Evolutionary conservation across 768 basidiomycete genomes (phyloP).

Genomic region (Floccularia luteovirens): DNA sequence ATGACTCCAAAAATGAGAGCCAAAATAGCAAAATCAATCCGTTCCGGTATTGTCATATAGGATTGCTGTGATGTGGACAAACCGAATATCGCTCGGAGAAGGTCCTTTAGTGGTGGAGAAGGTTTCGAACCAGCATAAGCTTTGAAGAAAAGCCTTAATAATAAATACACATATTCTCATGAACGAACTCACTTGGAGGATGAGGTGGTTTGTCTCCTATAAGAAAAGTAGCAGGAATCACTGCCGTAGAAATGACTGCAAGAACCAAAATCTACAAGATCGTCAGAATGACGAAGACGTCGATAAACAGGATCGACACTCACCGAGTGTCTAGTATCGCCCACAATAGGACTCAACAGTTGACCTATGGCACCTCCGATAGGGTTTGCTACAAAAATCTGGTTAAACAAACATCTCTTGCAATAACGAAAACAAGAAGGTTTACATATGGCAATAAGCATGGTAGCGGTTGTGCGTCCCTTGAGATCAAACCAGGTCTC

Average conservation of each 20-base stretch:
- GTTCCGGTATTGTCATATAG: constrained; percentile 57
- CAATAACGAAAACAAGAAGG: not conserved
- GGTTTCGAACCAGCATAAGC: constrained; percentile 64
- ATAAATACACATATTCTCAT: not conserved
- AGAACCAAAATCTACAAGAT: constrained; percentile 53
- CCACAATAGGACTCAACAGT: constrained; percentile 58
- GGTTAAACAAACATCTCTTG: not conserved
- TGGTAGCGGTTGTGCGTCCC: constrained; percentile 72
- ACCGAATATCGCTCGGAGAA: constrained; percentile 49
- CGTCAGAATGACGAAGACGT: too few relatives aligned
- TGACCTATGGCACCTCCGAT: constrained; percentile 70
- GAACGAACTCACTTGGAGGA: constrained; percentile 60
- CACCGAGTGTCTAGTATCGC: constrained; percentile 51
- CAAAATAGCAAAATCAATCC: constrained; percentile 63
- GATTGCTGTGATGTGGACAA: constrained; percentile 29
- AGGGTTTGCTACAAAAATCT: constrained; percentile 48
- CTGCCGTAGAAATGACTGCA: constrained; percentile 62
- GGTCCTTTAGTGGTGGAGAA: constrained; percentile 43
- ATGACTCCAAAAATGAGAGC: constrained; percentile 54
- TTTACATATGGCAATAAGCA: constrained; percentile 45
- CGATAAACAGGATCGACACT: constrained; percentile 10
- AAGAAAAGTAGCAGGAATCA: constrained; percentile 49
- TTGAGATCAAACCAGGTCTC: constrained; percentile 78
- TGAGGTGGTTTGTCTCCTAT: constrained; percentile 58
- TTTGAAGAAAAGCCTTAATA: constrained; percentile 15